Evolutionary conservation across 345 rosid species (phyloP).

Genomic region (Ricinus communis): DNA sequence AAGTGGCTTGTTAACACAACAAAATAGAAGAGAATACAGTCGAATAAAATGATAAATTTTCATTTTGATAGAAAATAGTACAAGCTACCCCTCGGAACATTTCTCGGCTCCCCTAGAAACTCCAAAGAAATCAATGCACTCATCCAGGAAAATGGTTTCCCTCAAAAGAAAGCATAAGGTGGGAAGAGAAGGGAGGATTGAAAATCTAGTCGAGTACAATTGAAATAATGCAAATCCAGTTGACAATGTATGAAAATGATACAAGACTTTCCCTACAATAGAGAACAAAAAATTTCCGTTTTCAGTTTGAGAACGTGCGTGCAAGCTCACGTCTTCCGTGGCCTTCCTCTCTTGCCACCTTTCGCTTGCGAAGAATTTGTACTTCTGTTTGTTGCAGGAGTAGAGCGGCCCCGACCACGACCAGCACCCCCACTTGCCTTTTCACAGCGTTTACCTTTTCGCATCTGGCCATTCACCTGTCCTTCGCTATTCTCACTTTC

Average conservation of each 20-base stretch:
- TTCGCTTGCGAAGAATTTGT: slow-evolving; percentile 39
- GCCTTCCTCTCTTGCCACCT: slow-evolving; percentile 73
- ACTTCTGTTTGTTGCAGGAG: slow-evolving; percentile 35
- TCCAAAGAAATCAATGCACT: background rate
- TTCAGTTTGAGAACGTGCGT: background rate
- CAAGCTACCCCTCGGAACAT: background rate
- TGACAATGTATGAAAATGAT: slow-evolving; percentile 2
- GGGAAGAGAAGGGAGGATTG: background rate
- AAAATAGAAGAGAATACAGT: no score
- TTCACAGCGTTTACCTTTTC: slow-evolving; percentile 50
- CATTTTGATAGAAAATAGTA: slow-evolving; percentile 4
- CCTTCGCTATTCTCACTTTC: slow-evolving; percentile 54
- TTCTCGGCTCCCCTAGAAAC: background rate
- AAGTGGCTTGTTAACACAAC: no score
- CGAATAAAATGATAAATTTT: background rate
- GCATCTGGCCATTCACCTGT: slow-evolving; percentile 46
- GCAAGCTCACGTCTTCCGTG: slow-evolving; percentile 49
- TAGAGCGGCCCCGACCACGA: slow-evolving; percentile 44
- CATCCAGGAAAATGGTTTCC: background rate
- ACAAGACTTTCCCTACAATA: slow-evolving; percentile 21
- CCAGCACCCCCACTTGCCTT: slow-evolving; percentile 47
- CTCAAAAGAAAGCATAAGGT: background rate
- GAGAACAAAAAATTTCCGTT: slow-evolving; percentile 28
- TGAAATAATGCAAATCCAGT: slow-evolving; percentile 11
- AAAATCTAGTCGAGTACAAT: background rate